phyloP scores from a whole-genome alignment of 176 grass and related monocot genomes.

The Eleusine coracana region DNA sequence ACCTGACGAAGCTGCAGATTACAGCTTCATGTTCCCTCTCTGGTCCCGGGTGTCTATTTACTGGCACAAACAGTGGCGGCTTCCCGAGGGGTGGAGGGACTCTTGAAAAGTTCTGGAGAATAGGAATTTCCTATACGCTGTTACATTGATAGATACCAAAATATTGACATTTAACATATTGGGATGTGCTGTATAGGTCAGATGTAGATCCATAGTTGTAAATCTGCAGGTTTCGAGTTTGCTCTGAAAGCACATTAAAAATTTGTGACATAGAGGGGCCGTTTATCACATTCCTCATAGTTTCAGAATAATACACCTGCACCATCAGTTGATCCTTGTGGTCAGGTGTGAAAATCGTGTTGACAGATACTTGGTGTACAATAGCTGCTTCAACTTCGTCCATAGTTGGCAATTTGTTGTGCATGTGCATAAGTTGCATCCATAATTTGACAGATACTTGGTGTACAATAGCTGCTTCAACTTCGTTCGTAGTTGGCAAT shows the following conservation, averaged over 20 bases:
- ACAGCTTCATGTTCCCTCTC: slow-evolving; percentile 93
- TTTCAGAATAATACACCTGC: slow-evolving; percentile 40
- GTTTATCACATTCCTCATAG: slow-evolving; percentile 20
- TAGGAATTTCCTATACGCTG: slow-evolving; percentile 41
- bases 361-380: neutral
- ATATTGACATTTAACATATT: slow-evolving; percentile 45
- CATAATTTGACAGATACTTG: neutral
- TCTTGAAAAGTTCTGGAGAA: slow-evolving; percentile 36
- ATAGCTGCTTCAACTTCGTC: neutral
- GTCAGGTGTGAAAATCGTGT: neutral
- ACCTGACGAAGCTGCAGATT: slow-evolving; percentile 87
- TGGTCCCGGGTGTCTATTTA: slow-evolving; percentile 96
- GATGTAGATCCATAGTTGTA: slow-evolving; percentile 54
- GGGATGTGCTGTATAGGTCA: slow-evolving; percentile 48
- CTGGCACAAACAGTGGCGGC: slow-evolving; percentile 83
- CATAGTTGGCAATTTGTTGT: neutral
- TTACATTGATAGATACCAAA: slow-evolving; percentile 42
- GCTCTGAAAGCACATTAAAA: slow-evolving; percentile 28
- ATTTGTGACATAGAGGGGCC: slow-evolving; percentile 6
- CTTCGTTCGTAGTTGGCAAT: neutral
- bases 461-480: neutral
- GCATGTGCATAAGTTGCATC: neutral
- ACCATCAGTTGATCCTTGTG: slow-evolving; percentile 10
- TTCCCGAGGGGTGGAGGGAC: slow-evolving; percentile 72
- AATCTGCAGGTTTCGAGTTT: slow-evolving; percentile 52